Conservation (phyloP, 192 early-diverging fungal species). For the Pilaira anomala region DNA sequence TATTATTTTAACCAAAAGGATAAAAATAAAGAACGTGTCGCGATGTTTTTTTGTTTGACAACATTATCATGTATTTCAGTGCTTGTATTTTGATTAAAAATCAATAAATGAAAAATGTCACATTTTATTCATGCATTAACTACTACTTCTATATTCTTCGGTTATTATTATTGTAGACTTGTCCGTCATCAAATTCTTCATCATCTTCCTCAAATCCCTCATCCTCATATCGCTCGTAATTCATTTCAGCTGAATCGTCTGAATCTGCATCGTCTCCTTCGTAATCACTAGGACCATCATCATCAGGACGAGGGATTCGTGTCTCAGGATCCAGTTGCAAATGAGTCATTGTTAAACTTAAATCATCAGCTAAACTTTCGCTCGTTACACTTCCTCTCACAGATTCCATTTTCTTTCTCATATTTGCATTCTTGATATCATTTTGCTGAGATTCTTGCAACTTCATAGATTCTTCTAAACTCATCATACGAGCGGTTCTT, state of each 20-base stretch:
- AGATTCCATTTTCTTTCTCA: conserved; percentile 11
- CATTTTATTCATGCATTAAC: no score
- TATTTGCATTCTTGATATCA: conserved; percentile 4
- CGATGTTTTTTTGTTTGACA: no score
- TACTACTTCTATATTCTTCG: no score
- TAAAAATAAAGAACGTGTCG: no score
- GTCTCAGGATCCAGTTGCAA: background rate
- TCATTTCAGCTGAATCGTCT: background rate
- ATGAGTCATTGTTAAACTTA: conserved; percentile 4
- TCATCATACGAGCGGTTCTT: conserved; percentile 10
- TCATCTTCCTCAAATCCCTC: conserved; percentile 11
- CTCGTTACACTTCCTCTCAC: background rate
- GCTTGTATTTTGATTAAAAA: no score
- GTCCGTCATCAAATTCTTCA: conserved; percentile 4
- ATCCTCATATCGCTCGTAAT: background rate
- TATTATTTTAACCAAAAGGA: no score
- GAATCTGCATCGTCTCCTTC: conserved; percentile 6
- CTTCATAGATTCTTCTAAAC: conserved; percentile 15
- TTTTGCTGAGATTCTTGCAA: conserved; percentile 2
- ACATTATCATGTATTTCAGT: no score
- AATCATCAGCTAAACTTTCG: conserved; percentile 1
- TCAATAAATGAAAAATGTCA: no score
- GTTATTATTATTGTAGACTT: background rate
- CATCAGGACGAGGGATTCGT: background rate
- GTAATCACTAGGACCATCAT: conserved; percentile 2